Evolutionary conservation across 257 asterid species (phyloP), one percentile per base, ranked within the genome.

Genomic region (Sherardia arvensis): DNA sequence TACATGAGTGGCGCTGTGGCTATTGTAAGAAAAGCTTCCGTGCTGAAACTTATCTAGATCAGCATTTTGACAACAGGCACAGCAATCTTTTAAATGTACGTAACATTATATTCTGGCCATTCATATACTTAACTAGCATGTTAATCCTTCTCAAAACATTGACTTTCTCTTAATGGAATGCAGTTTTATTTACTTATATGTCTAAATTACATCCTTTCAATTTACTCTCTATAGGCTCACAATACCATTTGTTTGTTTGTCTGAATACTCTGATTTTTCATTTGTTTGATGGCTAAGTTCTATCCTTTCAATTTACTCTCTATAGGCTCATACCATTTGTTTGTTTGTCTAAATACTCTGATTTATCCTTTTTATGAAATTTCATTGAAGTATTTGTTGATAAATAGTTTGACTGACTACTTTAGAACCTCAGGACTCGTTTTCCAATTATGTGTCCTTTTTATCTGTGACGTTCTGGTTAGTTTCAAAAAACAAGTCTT

Each of bases 31-130:
- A 91, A 88, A 49, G 59, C 60, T 91, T 91, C 78, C 84, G 85
- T 49, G 96, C 94, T 28, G 96, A 91, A 73, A 86, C 79, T 30
- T 84, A 69, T 77, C 76, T 91, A 74, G 98, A 91, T 79, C 94
- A 84, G 73, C 98, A 91, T 86, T 88, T 91, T 79, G 98, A 88
- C 81, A 88, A 77, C 83, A 77, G 95, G 73, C 98, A 91, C 81
- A 60, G 59, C 74, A 83, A 91, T 82, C 98, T 91, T 69, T 84
- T 91, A 33, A 81, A 88, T 72, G 98, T 91, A 88, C 21, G 90
- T 77, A 26, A 33, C 27, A 45, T 43, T 64, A 59, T 69, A 74
- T 60, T 62, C 72, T 33, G 55, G 20, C 48, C 22, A 21, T 32
- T 11, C 1, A 15, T 67, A 49, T 47, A 0, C 34, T 32, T 56